phyloP scores from a whole-genome alignment of 257 asterid genomes.

The Petunia secreta region DNA sequence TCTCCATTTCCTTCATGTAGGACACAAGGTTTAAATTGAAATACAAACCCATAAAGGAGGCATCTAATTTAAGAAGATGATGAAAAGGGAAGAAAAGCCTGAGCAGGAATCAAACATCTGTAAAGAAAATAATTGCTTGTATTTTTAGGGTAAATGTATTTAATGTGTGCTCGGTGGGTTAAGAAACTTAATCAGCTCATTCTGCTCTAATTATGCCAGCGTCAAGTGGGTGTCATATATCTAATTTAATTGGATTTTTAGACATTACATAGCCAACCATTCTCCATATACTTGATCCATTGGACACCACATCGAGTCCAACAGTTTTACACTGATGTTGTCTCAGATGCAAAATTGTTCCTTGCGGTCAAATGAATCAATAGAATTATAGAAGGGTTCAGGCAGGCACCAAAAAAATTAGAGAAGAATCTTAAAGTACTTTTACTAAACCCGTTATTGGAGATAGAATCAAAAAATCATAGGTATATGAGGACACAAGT shows the following conservation, averaged over 20 bases:
- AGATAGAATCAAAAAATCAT: not conserved
- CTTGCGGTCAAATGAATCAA: not conserved
- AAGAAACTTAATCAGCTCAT: not conserved
- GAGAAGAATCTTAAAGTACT: slow-evolving; percentile 1
- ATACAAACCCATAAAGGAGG: slow-evolving; percentile 15
- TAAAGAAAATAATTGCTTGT: not conserved
- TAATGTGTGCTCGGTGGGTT: not conserved
- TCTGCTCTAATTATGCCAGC: not conserved
- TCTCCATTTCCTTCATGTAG: slow-evolving; percentile 2
- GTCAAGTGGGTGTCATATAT: not conserved
- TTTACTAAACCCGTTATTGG: not conserved
- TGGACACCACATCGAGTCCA: not conserved
- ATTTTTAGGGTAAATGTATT: no score
- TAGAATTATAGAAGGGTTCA: not conserved
- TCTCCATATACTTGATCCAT: no score
- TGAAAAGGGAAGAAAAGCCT: not conserved
- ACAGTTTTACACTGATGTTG: not conserved
- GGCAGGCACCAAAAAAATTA: not conserved
- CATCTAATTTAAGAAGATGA: slow-evolving; percentile 3
- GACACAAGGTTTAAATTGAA: not conserved
- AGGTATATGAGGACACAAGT: slow-evolving; percentile 10
- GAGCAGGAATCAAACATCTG: not conserved
- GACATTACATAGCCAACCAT: not conserved
- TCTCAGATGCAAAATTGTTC: slow-evolving; percentile 5
- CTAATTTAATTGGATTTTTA: not conserved